Percentiles rank a stretch among this genome's conserved stretches.
phyloP scores from a whole-genome alignment of 2,329 filamentous ascomycete species.

The Penicillium sp. region DNA sequence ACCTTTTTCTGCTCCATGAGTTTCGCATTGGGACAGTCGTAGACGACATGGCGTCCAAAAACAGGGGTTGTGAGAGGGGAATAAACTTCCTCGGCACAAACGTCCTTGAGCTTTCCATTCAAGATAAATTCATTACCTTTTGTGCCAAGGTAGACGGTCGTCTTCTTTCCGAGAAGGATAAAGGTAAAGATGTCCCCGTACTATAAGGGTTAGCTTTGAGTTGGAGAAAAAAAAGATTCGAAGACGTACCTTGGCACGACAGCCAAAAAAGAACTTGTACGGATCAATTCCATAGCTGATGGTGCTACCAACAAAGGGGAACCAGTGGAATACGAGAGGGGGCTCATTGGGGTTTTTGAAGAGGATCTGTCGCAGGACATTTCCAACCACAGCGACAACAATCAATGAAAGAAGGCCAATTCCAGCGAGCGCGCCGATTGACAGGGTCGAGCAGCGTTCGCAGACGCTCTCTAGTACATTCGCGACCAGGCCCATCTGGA shows the following conservation, averaged over 20 bases:
- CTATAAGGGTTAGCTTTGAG: slow-evolving; percentile 46
- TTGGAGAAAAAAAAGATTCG: background rate
- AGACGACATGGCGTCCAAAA: slow-evolving; percentile 86
- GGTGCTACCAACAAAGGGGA: slow-evolving; percentile 83
- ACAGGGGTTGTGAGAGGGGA: slow-evolving; percentile 72
- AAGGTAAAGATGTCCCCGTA: slow-evolving; percentile 93
- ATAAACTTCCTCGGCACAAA: slow-evolving; percentile 91
- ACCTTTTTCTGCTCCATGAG: slow-evolving; percentile 98
- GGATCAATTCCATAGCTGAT: slow-evolving; percentile 91
- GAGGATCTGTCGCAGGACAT: slow-evolving; percentile 79
- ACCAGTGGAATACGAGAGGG: slow-evolving; percentile 67
- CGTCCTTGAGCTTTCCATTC: slow-evolving; percentile 87
- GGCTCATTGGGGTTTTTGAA: slow-evolving; percentile 83
- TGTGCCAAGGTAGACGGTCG: slow-evolving; percentile 81
- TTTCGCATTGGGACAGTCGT: slow-evolving; percentile 88
- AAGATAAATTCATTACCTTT: slow-evolving; percentile 91
- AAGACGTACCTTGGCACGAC: slow-evolving; percentile 71
- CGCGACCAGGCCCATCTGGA: slow-evolving; percentile 58
- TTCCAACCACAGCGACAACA: slow-evolving; percentile 68
- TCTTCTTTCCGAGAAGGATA: slow-evolving; percentile 83
- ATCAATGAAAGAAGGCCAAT: slow-evolving; percentile 55
- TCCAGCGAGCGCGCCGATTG: slow-evolving; percentile 51
- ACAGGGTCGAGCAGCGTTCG: slow-evolving; percentile 53
- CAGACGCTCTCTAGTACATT: slow-evolving; percentile 51
- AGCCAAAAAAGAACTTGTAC: slow-evolving; percentile 66